Percentiles rank a stretch among this genome's conserved stretches.
These are phyloP conservation scores for Leucocoprinus sp. DNA, from an alignment of 768 basidiomycete genomes.

Conservation along the genomic window DNA sequence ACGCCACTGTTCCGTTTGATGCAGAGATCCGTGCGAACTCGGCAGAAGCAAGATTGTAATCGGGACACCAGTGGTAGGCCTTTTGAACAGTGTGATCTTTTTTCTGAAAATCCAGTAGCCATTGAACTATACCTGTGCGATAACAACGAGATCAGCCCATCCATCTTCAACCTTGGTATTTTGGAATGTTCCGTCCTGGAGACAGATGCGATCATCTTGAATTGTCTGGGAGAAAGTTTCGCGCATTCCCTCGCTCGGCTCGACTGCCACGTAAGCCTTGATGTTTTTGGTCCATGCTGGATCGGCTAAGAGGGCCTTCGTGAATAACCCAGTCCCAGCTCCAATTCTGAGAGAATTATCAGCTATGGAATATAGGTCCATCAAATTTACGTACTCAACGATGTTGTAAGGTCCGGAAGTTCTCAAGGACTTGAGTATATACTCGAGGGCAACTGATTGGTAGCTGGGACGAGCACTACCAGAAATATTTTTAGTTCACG, in stretches of 20 bases:
- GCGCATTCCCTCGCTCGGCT: conserved; percentile 88
- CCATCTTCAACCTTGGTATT: conserved; percentile 47
- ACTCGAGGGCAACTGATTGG: conserved; percentile 50
- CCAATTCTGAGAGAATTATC: conserved; percentile 48
- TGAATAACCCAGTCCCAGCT: conserved; percentile 84
- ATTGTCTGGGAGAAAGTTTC: conserved; percentile 52
- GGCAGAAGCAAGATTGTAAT: conserved; percentile 58
- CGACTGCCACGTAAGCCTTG: conserved; percentile 55
- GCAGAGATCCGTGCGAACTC: conserved; percentile 82
- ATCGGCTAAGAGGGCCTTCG: conserved; percentile 68
- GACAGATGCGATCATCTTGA: conserved; percentile 41
- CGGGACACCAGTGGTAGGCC: conserved; percentile 93
- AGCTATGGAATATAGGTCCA: background rate
- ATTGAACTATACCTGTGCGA: conserved; percentile 52
- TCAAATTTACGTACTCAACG: conserved; percentile 48
- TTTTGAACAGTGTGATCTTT: conserved; percentile 20
- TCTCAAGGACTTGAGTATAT: conserved; percentile 45
- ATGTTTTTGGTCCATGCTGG: conserved; percentile 44
- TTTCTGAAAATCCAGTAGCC: conserved; percentile 7
- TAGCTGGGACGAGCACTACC: conserved; percentile 77
- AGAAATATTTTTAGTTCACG: background rate
- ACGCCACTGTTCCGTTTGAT: conserved; percentile 57
- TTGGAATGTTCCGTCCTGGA: conserved; percentile 66
- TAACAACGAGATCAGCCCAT: conserved; percentile 72
- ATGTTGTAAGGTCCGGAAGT: conserved; percentile 41